Percentiles rank a stretch among this genome's conserved stretches.
Conservation (phyloP, 2,329 filamentous ascomycete species). For the Penicillium sp. region DNA sequence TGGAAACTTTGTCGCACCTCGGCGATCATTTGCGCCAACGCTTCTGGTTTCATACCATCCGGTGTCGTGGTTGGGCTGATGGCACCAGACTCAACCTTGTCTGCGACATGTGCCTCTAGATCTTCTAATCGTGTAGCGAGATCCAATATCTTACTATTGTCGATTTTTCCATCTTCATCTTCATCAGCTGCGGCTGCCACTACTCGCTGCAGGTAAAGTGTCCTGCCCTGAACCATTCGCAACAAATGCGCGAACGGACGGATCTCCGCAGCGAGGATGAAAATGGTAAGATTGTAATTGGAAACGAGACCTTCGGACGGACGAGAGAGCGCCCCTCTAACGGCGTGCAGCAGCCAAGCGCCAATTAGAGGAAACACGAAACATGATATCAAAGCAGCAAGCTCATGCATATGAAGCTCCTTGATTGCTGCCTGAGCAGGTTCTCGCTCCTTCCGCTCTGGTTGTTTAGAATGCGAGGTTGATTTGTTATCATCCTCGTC, state of each 20-base stretch:
- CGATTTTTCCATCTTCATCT: conserved; percentile 22
- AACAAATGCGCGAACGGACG: conserved; percentile 78
- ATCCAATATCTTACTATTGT: conserved; percentile 45
- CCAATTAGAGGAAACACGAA: conserved; percentile 74
- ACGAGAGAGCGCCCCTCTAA: conserved; percentile 74
- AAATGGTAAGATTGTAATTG: conserved; percentile 89
- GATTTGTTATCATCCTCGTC: conserved; percentile 11
- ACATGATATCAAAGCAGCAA: conserved; percentile 70
- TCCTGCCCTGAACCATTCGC: conserved; percentile 72
- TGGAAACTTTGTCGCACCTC: conserved; percentile 66
- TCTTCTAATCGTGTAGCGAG: conserved; percentile 64
- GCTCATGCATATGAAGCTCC: conserved; percentile 72
- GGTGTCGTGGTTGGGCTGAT: background rate
- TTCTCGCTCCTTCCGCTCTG: conserved; percentile 11
- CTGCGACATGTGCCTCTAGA: conserved; percentile 58
- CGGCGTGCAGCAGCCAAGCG: conserved; percentile 78
- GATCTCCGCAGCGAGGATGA: conserved; percentile 80
- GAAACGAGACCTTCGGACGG: conserved; percentile 84
- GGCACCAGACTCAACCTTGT: conserved; percentile 21
- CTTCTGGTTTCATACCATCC: conserved; percentile 22
- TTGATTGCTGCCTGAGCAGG: conserved; percentile 41
- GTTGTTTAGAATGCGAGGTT: background rate
- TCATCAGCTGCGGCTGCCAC: conserved; percentile 40
- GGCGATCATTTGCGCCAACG: conserved; percentile 37
- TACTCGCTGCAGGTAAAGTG: conserved; percentile 73